These are phyloP conservation scores for Aspergillus uvarum DNA, from an alignment of 2,329 filamentous ascomycete species.

Conservation along the genomic window DNA sequence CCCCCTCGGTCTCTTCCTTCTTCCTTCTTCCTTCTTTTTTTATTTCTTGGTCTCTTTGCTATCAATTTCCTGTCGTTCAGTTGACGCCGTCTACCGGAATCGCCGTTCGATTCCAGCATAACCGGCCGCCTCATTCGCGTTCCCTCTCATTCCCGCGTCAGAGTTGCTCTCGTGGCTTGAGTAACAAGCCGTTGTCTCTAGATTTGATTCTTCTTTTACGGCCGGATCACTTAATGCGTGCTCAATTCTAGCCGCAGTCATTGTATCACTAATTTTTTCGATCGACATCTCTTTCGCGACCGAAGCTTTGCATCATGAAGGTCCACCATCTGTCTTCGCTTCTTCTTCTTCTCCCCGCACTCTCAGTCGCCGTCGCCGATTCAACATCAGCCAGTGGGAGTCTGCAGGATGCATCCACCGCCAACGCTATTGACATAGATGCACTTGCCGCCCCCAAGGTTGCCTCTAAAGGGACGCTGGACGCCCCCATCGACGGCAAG, in stretches of 20 bases:
- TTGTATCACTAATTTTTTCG: not conserved
- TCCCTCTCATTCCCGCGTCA: not conserved
- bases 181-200: conserved; percentile 8
- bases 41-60: not conserved
- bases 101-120: not conserved
- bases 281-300: not conserved
- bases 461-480: conserved; percentile 62
- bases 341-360: conserved; percentile 37
- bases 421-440: conserved; percentile 20
- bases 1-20: conserved; percentile 11
- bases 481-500: conserved; percentile 86
- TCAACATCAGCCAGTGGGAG: conserved; percentile 16
- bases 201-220: not conserved
- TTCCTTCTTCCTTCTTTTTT: conserved; percentile 1
- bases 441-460: conserved; percentile 20
- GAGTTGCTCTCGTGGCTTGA: conserved; percentile 17
- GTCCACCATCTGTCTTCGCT: conserved; percentile 27
- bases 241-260: conserved; percentile 1
- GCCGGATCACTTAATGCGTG: conserved; percentile 2
- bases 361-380: conserved; percentile 29
- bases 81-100: not conserved
- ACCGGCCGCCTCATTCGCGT: conserved; percentile 1
- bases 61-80: not conserved
- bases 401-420: conserved; percentile 11
- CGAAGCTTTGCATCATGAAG: not conserved